Conservation (phyloP, 345 rosid genomes). For the Nasturtium officinale region DNA sequence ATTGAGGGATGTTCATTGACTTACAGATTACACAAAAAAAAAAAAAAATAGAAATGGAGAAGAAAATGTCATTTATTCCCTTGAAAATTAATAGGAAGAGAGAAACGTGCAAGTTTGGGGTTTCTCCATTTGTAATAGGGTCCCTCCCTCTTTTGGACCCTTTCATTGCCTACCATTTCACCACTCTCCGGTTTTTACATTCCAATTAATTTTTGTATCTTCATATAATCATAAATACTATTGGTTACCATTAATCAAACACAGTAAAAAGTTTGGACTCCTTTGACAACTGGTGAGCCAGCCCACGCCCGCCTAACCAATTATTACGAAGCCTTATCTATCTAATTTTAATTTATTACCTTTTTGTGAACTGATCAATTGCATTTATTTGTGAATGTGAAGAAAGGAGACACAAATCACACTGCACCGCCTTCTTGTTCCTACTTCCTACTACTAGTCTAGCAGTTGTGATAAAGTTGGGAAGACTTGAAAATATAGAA, state of each 20-base stretch:
- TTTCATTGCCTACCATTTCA: slow-evolving; percentile 28
- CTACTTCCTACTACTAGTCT: slow-evolving; percentile 21
- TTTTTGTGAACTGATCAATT: background rate
- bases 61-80: slow-evolving; percentile 31
- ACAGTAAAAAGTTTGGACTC: slow-evolving; percentile 30
- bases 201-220: background rate
- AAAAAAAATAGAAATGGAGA: background rate
- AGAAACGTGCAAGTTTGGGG: slow-evolving; percentile 42
- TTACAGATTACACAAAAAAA: background rate
- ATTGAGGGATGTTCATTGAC: slow-evolving; percentile 40
- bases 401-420: slow-evolving; percentile 30
- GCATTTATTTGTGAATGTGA: slow-evolving; percentile 36
- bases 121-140: slow-evolving; percentile 33
- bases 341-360: background rate
- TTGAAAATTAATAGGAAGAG: background rate
- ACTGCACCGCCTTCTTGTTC: slow-evolving; percentile 35
- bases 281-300: slow-evolving; percentile 36
- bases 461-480: background rate
- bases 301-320: slow-evolving; percentile 22
- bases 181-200: background rate
- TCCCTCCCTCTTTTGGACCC: slow-evolving; percentile 6
- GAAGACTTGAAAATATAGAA: background rate
- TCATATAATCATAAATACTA: background rate
- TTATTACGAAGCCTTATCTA: slow-evolving; percentile 12
- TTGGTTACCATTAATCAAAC: slow-evolving; percentile 14